phyloP scores from a whole-genome alignment of 2,329 filamentous ascomycete species.

The Sphaerulina vaccinii region DNA sequence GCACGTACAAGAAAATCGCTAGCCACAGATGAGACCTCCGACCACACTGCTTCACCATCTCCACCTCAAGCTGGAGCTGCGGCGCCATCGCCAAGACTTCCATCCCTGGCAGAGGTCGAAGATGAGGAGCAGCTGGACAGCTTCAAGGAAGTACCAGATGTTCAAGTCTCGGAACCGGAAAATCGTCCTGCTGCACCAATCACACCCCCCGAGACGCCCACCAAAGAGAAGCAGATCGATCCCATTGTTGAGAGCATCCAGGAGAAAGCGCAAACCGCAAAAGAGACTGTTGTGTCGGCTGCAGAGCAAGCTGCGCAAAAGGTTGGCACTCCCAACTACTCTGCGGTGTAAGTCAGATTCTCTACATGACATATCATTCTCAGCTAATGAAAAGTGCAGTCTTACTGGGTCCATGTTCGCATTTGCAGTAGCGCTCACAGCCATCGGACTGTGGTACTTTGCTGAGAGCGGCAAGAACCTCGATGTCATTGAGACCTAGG shows the following conservation, averaged over 20 bases:
- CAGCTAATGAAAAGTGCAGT: constrained; percentile 4
- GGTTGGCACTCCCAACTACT: constrained; percentile 2
- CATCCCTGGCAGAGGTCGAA: constrained; percentile 32
- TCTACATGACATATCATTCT: neutral
- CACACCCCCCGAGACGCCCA: constrained; percentile 38
- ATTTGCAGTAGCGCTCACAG: constrained; percentile 16
- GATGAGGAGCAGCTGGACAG: constrained; percentile 24
- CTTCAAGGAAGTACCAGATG: constrained; percentile 14
- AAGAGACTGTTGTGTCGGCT: constrained; percentile 21
- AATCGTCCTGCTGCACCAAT: constrained; percentile 29
- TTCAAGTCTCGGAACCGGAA: constrained; percentile 13
- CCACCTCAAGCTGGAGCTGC: constrained; percentile 16
- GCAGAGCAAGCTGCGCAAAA: constrained; percentile 6
- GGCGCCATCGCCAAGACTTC: constrained; percentile 24
- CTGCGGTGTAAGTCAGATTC: constrained; percentile 6
- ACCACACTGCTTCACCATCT: constrained; percentile 12
- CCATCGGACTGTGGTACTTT: constrained; percentile 18
- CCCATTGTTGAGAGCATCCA: constrained; percentile 7
- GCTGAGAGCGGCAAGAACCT: constrained; percentile 7
- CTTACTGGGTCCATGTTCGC: constrained; percentile 18
- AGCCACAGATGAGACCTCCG: constrained; percentile 28
- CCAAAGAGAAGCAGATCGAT: constrained; percentile 24
- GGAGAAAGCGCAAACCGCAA: constrained; percentile 15
- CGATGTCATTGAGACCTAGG: constrained; percentile 15
- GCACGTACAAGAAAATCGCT: constrained; percentile 28